Conservation (phyloP, 2,329 filamentous ascomycete species). For the Botrytis pseudocinerea region DNA sequence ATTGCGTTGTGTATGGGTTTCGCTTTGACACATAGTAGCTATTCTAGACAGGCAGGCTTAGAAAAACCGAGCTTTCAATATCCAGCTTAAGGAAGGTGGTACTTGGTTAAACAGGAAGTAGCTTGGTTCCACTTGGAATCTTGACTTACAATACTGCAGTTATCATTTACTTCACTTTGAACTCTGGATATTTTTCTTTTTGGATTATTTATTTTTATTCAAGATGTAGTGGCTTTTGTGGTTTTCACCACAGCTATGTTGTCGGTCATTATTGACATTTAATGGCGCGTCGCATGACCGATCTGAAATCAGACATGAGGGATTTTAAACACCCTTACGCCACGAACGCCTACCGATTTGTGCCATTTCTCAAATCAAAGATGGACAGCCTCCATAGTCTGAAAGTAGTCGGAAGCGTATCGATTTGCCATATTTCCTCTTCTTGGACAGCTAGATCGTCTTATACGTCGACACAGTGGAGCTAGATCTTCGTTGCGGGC, state of each 20-base stretch:
- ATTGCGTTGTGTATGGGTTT: neutral
- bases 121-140: constrained; percentile 1
- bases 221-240: neutral
- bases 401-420: neutral
- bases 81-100: neutral
- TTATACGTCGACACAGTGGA: neutral
- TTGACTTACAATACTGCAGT: neutral
- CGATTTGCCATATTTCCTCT: neutral
- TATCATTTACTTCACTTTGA: neutral
- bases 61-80: too few relatives aligned
- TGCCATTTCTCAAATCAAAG: neutral
- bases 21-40: neutral
- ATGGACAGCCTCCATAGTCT: neutral
- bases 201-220: neutral
- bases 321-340: neutral
- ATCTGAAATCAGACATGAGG: neutral
- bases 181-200: neutral
- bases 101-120: neutral
- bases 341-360: neutral
- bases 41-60: neutral
- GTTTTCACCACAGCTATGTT: neutral
- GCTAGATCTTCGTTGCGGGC: neutral
- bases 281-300: neutral
- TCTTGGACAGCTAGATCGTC: neutral
- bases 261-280: neutral